A percentile compares a stretch with the other conserved stretches of the same genome.
phyloP scores from a whole-genome alignment of 1,284 basidiomycete genomes.

The Heterobasidion annosum region DNA sequence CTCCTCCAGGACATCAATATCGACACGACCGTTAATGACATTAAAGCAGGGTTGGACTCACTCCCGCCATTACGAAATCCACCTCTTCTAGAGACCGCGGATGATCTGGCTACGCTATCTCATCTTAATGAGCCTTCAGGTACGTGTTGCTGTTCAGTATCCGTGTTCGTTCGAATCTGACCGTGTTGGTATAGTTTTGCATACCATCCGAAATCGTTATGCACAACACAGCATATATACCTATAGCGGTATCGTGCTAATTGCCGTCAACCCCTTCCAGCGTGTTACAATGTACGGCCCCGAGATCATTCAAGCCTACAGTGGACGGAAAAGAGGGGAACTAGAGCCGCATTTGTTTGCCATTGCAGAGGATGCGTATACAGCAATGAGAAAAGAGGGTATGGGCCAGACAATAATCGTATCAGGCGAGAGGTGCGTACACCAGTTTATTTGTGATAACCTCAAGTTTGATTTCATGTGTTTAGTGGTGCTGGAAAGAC shows the following conservation, averaged over 20 bases:
- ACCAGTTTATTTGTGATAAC: slow-evolving; percentile 3
- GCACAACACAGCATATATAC: slow-evolving; percentile 97
- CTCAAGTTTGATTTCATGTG: slow-evolving; percentile 13
- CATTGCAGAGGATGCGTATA: slow-evolving; percentile 98
- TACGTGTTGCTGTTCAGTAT: slow-evolving; percentile 26
- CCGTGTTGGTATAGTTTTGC: slow-evolving; percentile 56
- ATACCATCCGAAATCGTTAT: slow-evolving; percentile 96
- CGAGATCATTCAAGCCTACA: slow-evolving; percentile 97
- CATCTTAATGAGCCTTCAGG: slow-evolving; percentile 98
- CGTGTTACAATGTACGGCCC: slow-evolving; percentile 89
- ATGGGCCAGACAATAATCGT: slow-evolving; percentile 99
- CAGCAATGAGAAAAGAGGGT: slow-evolving; percentile 92
- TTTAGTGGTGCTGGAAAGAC: slow-evolving; percentile 96
- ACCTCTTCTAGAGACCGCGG: slow-evolving; percentile 91
- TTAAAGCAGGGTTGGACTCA: slow-evolving; percentile 63
- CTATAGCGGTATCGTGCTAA: slow-evolving; percentile 96
- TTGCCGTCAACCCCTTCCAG: slow-evolving; percentile 98
- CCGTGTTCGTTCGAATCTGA: background rate
- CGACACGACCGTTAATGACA: slow-evolving; percentile 71
- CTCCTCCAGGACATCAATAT: slow-evolving; percentile 61
- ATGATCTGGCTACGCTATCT: slow-evolving; percentile 95
- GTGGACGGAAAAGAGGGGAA: slow-evolving; percentile 86
- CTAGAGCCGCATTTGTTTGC: slow-evolving; percentile 98
- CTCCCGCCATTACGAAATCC: slow-evolving; percentile 96
- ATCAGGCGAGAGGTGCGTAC: slow-evolving; percentile 86